Conservation (phyloP, 371 early-diverging fungal genomes). For the Mucor saturninus region DNA sequence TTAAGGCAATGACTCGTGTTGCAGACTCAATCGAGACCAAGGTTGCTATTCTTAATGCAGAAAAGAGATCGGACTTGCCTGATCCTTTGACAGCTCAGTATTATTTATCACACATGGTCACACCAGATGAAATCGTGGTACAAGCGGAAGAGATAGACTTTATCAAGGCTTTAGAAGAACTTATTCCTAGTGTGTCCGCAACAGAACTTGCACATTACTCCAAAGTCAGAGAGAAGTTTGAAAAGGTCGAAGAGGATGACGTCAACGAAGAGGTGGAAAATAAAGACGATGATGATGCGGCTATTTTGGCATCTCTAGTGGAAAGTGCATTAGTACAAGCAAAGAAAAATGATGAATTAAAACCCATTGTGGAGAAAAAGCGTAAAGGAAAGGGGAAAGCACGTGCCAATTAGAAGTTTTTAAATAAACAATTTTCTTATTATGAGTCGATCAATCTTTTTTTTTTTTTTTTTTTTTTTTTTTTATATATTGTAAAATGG, state of each 20-base stretch:
- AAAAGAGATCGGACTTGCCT: constrained; percentile 35
- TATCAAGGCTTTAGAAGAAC: constrained; percentile 77
- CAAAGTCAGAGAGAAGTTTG: constrained; percentile 73
- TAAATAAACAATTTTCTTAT: too few species aligned
- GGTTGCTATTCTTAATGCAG: constrained; percentile 47
- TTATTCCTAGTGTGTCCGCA: constrained; percentile 89
- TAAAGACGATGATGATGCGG: background rate
- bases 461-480: too few species aligned
- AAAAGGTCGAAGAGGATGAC: constrained; percentile 39
- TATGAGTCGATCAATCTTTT: too few species aligned
- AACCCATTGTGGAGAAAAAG: constrained; percentile 7
- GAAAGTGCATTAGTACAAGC: constrained; percentile 8
- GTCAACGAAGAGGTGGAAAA: constrained; percentile 11
- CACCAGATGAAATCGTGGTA: constrained; percentile 69
- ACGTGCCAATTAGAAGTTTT: constrained; percentile 7
- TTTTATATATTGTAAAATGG: too few species aligned
- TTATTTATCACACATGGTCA: constrained; percentile 81
- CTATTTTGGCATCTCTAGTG: background rate
- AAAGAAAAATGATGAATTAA: constrained; percentile 14
- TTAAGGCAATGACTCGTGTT: constrained; percentile 93
- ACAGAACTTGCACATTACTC: constrained; percentile 90
- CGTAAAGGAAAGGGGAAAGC: constrained; percentile 25
- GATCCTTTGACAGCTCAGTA: constrained; percentile 78
- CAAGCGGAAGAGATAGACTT: constrained; percentile 86
- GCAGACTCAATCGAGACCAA: constrained; percentile 80